phyloP scores from a whole-genome alignment of 805 yeast species.

The Wickerhamiella allomyrinae region DNA sequence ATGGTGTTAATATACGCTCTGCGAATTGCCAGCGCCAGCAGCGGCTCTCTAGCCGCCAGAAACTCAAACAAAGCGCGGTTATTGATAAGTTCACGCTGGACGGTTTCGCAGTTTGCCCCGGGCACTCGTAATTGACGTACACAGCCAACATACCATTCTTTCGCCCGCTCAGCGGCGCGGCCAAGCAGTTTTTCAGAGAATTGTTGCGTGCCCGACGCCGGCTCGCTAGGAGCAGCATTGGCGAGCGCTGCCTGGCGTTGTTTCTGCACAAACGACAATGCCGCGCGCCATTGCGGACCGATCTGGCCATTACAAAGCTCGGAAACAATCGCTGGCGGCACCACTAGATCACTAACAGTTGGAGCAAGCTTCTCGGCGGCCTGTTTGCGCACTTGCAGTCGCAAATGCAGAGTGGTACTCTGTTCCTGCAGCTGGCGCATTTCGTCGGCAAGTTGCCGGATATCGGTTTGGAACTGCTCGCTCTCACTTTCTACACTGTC shows the following conservation, averaged over 20 bases:
- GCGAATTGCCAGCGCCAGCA: constrained; percentile 56
- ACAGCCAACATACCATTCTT: constrained; percentile 49
- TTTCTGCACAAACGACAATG: constrained; percentile 17
- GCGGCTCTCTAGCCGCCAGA: constrained; percentile 37
- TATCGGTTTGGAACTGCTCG: constrained; percentile 38
- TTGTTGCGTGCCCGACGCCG: no score
- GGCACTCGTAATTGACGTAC: constrained; percentile 57
- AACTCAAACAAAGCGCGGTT: constrained; percentile 51
- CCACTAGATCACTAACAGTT: constrained; percentile 54
- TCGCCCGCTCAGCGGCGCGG: constrained; percentile 60
- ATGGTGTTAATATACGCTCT: constrained; percentile 78
- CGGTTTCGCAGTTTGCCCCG: constrained; percentile 52
- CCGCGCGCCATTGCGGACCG: constrained; percentile 41
- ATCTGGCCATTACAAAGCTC: constrained; percentile 46
- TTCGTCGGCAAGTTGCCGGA: constrained; percentile 42
- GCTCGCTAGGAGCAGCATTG: neutral
- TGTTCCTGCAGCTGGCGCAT: constrained; percentile 45
- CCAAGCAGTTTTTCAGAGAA: constrained; percentile 33
- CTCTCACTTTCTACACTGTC: constrained; percentile 1
- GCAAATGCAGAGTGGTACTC: constrained; percentile 34
- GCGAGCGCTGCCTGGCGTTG: constrained; percentile 8
- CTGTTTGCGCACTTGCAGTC: constrained; percentile 34
- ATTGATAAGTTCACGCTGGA: constrained; percentile 52
- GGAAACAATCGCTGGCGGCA: constrained; percentile 57
- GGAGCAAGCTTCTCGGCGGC: constrained; percentile 50